These are phyloP conservation scores for Rhynchospora pubera DNA, from an alignment of 176 grass and related monocot genomes.

Conservation along the genomic window DNA sequence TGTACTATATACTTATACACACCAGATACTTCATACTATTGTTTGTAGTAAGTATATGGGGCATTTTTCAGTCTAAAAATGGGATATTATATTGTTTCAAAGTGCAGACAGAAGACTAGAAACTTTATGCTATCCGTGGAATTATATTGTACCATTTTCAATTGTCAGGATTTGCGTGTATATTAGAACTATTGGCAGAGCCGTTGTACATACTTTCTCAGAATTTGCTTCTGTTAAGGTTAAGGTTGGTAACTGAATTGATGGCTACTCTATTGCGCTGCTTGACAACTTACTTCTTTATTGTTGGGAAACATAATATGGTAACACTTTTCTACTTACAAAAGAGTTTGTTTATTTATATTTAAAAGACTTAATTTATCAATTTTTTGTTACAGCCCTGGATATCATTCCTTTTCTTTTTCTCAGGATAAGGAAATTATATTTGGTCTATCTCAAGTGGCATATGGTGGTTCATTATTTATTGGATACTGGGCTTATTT, in stretches of 20 bases:
- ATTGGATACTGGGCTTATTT: slow-evolving; percentile 91
- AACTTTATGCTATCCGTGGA: background rate
- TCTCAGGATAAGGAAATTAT: slow-evolving; percentile 74
- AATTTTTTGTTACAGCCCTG: background rate
- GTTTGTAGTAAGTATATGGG: background rate
- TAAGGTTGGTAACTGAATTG: slow-evolving; percentile 79
- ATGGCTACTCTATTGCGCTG: slow-evolving; percentile 69
- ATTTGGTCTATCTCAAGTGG: slow-evolving; percentile 85
- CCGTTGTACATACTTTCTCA: slow-evolving; percentile 94
- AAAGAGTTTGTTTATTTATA: slow-evolving; percentile 16
- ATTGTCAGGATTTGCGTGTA: slow-evolving; percentile 87
- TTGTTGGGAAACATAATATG: slow-evolving; percentile 50
- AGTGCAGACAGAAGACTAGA: background rate
- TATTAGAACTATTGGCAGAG: slow-evolving; percentile 88
- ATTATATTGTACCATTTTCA: slow-evolving; percentile 23
- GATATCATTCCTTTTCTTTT: slow-evolving; percentile 14
- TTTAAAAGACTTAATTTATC: background rate
- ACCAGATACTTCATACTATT: background rate
- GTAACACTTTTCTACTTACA: slow-evolving; percentile 31
- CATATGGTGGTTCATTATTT: slow-evolving; percentile 59
- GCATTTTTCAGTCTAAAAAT: background rate
- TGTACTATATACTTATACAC: background rate
- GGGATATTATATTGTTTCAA: background rate
- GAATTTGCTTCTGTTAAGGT: slow-evolving; percentile 71
- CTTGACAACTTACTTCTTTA: slow-evolving; percentile 70